Conservation (phyloP, 331 rosid species). For the Pyracantha coccinea region DNA sequence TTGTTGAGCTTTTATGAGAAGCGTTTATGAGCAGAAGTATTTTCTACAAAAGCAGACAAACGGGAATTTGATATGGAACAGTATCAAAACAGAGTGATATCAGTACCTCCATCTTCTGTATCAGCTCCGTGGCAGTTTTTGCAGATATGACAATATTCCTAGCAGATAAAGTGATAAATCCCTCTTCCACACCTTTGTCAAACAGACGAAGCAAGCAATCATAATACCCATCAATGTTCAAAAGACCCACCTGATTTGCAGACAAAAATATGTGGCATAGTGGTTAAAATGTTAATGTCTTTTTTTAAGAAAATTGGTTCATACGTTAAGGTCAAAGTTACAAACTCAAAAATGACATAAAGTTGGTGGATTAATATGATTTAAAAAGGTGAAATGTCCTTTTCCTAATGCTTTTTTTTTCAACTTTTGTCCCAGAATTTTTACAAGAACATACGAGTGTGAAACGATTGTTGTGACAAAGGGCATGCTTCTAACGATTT, state of each 20-base stretch:
- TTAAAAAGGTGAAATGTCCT: neutral
- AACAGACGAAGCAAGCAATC: constrained; percentile 26
- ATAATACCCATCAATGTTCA: constrained; percentile 26
- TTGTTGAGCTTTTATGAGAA: too few species aligned
- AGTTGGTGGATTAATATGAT: neutral
- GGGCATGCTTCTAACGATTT: neutral
- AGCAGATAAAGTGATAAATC: constrained; percentile 18
- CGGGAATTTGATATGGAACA: neutral
- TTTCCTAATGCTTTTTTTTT: neutral
- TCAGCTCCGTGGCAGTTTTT: constrained; percentile 16
- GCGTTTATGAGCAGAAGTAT: too few species aligned
- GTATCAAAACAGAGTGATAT: neutral
- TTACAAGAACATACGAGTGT: neutral
- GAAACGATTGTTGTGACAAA: neutral
- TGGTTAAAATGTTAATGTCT: neutral
- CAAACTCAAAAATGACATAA: neutral
- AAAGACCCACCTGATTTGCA: constrained; percentile 19
- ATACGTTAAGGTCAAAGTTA: neutral
- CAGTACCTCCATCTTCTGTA: constrained; percentile 24
- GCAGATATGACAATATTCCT: constrained; percentile 27
- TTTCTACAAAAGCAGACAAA: too few species aligned
- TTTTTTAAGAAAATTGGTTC: neutral
- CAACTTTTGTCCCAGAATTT: neutral
- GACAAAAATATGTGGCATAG: neutral
- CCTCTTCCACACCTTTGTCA: constrained; percentile 35